These are phyloP conservation scores for Blastocystis sp. DNA, from an alignment of 352 stramenopile species.

Conservation along the genomic window DNA sequence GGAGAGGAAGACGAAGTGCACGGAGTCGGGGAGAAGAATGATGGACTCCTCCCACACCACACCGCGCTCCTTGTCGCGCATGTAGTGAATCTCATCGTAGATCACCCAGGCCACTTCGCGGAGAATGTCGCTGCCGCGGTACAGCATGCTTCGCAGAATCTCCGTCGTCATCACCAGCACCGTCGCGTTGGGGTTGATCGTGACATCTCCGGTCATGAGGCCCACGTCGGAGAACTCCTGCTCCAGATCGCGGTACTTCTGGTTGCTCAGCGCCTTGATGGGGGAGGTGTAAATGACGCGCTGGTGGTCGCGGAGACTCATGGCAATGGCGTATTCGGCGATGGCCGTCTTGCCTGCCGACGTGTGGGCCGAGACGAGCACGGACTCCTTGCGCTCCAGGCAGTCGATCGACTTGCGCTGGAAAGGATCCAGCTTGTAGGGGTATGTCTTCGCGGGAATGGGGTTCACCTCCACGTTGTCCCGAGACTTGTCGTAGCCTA, in stretches of 20 bases:
- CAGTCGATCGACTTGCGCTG: slow-evolving; percentile 86
- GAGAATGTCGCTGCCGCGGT: slow-evolving; percentile 94
- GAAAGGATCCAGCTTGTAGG: slow-evolving; percentile 96
- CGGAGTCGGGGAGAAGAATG: slow-evolving; percentile 94
- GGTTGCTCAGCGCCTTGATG: slow-evolving; percentile 98
- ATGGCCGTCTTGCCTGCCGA: slow-evolving; percentile 76
- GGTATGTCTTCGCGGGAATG: slow-evolving; percentile 89
- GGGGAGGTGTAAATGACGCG: slow-evolving; percentile 98
- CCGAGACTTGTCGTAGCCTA: slow-evolving; percentile 60
- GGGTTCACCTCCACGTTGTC: slow-evolving; percentile 56
- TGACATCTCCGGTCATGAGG: slow-evolving; percentile 99
- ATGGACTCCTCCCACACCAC: slow-evolving; percentile 98
- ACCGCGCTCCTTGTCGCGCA: slow-evolving; percentile 94
- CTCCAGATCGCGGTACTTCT: slow-evolving; percentile 95
- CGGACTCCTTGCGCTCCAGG: slow-evolving; percentile 82
- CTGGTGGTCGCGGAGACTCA: slow-evolving; percentile 84
- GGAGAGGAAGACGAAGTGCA: slow-evolving; percentile 96
- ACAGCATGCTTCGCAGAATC: slow-evolving; percentile 97
- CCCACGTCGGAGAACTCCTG: slow-evolving; percentile 89
- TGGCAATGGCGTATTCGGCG: slow-evolving; percentile 98
- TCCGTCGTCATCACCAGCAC: slow-evolving; percentile 94
- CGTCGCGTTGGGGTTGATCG: slow-evolving; percentile 94
- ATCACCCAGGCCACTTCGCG: slow-evolving; percentile 91
- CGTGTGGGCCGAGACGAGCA: slow-evolving; percentile 88
- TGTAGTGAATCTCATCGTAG: slow-evolving; percentile 99